Evolutionary conservation across 176 grass and related monocot genomes (phyloP).

Genomic region (Carex littledalei): DNA sequence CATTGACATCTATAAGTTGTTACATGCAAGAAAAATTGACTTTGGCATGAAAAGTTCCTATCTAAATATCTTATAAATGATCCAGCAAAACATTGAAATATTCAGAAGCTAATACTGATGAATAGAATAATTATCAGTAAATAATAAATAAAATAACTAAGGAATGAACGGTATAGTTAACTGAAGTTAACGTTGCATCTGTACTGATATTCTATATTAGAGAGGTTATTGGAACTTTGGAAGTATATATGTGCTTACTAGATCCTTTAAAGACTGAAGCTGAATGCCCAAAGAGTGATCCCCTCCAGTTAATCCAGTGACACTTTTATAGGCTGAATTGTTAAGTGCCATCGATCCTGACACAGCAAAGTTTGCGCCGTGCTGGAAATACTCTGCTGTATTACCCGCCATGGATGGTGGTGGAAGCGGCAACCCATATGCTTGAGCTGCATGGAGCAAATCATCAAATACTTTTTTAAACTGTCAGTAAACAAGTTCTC

Average conservation of each 20-base stretch:
- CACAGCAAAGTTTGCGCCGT: neutral
- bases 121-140: too few relatives aligned
- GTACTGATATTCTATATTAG: neutral
- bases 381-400: neutral
- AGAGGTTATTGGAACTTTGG: neutral
- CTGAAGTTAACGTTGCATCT: neutral
- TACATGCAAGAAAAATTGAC: neutral
- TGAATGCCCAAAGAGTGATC: neutral
- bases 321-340: neutral
- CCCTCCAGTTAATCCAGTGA: neutral
- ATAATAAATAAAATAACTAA: neutral
- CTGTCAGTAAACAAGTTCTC: too few relatives aligned
- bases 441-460: neutral
- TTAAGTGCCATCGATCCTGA: neutral
- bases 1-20: neutral
- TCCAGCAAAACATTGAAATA: too few relatives aligned
- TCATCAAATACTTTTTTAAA: neutral
- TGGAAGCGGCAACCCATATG: neutral
- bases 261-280: conserved; percentile 18
- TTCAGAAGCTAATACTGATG: too few relatives aligned
- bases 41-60: too few relatives aligned
- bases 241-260: neutral
- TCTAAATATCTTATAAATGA: too few relatives aligned
- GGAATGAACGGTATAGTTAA: too few relatives aligned
- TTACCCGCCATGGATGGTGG: neutral